These are phyloP conservation scores for Podosphaera xanthii DNA, from an alignment of 2,329 filamentous ascomycete species.

Conservation along the genomic window DNA sequence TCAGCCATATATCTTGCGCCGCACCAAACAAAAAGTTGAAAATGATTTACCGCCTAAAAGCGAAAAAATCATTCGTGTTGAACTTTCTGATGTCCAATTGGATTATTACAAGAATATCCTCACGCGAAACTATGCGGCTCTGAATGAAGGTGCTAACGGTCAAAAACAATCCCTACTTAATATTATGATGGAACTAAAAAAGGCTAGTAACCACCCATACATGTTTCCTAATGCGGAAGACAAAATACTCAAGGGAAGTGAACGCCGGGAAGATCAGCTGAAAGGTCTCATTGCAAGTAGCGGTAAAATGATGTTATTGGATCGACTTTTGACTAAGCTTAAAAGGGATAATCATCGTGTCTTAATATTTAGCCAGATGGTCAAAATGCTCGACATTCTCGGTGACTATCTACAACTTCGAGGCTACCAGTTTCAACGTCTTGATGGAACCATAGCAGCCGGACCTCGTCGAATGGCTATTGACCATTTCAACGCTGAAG, in stretches of 20 bases:
- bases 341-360: conserved; percentile 88
- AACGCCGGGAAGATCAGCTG: conserved; percentile 68
- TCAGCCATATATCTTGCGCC: conserved; percentile 79
- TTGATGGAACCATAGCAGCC: conserved; percentile 86
- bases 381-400: conserved; percentile 91
- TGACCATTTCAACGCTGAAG: conserved; percentile 95
- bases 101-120: conserved; percentile 99
- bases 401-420: conserved; percentile 82
- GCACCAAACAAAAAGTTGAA: conserved; percentile 93
- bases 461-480: conserved; percentile 78
- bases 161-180: conserved; percentile 91
- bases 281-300: conserved; percentile 89
- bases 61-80: conserved; percentile 96
- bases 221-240: conserved; percentile 93
- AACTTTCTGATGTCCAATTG: conserved; percentile 83
- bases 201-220: conserved; percentile 95
- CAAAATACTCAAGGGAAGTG: conserved; percentile 58
- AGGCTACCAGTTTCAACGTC: conserved; percentile 83
- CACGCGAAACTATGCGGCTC: conserved; percentile 81
- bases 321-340: conserved; percentile 81
- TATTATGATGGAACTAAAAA: conserved; percentile 99
- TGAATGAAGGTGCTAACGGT: conserved; percentile 74
- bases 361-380: conserved; percentile 98
- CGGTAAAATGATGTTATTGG: conserved; percentile 98
- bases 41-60: conserved; percentile 91